Evolutionary conservation across 208 protist species (phyloP).

Genomic region (Jaenimonas drosophilae): DNA sequence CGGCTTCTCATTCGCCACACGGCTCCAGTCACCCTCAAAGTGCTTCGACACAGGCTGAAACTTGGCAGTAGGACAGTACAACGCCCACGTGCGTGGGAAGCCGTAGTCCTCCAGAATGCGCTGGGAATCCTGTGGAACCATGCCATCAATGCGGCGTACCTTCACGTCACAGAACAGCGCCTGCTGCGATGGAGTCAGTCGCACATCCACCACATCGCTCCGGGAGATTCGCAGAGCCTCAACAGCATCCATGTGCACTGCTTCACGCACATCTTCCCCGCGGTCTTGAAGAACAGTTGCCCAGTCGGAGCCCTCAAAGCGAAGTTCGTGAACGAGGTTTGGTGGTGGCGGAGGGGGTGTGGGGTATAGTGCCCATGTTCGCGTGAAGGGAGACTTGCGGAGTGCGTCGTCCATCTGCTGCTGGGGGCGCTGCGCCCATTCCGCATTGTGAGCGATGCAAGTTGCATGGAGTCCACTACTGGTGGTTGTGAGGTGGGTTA

Average conservation of each 20-base stretch:
- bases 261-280: slow-evolving; percentile 12
- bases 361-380: background rate
- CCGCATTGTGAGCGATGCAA: background rate
- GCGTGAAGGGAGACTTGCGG: background rate
- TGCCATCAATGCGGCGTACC: too few species aligned
- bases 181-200: too few species aligned
- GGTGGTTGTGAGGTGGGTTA: too few species aligned
- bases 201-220: slow-evolving; percentile 16
- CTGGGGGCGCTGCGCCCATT: background rate
- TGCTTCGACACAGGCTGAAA: slow-evolving; percentile 6
- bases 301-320: slow-evolving; percentile 61
- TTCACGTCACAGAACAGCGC: too few species aligned
- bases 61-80: slow-evolving; percentile 27
- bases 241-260: slow-evolving; percentile 24
- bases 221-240: slow-evolving; percentile 15
- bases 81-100: slow-evolving; percentile 30
- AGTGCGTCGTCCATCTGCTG: background rate
- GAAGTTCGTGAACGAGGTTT: background rate
- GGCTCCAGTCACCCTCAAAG: slow-evolving; percentile 25
- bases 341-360: background rate
- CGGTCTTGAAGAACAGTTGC: slow-evolving; percentile 14
- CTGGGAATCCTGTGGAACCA: slow-evolving; percentile 25
- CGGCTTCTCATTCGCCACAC: too few species aligned
- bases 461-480: background rate
- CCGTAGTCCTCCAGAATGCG: slow-evolving; percentile 31